phyloP scores from a whole-genome alignment of 2,329 filamentous ascomycete genomes.

The Fusarium pseudonygamai region DNA sequence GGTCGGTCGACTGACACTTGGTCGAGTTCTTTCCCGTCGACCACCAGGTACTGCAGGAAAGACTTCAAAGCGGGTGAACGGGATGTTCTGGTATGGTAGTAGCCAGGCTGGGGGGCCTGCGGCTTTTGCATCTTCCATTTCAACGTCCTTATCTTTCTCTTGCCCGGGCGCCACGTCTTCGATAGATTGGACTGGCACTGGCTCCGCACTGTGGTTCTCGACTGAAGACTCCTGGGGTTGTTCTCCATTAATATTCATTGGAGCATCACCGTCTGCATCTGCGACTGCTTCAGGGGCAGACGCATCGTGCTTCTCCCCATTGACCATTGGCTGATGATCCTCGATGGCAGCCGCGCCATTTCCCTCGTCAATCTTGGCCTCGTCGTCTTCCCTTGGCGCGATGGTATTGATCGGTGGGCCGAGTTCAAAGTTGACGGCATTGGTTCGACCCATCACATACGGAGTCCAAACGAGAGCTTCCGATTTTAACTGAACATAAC shows the following conservation, averaged over 20 bases:
- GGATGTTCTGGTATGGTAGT: slow-evolving; percentile 65
- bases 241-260: not conserved
- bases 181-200: slow-evolving; percentile 44
- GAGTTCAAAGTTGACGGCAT: slow-evolving; percentile 83
- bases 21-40: slow-evolving; percentile 59
- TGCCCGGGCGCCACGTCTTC: slow-evolving; percentile 45
- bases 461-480: slow-evolving; percentile 91
- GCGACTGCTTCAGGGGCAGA: slow-evolving; percentile 1
- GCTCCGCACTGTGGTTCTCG: slow-evolving; percentile 38
- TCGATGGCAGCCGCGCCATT: slow-evolving; percentile 31
- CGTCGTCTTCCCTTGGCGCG: slow-evolving; percentile 83
- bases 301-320: slow-evolving; percentile 35
- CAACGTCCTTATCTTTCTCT: slow-evolving; percentile 46
- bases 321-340: slow-evolving; percentile 31
- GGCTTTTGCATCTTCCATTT: slow-evolving; percentile 41
- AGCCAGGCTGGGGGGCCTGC: slow-evolving; percentile 54
- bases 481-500: slow-evolving; percentile 84
- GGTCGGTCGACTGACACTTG: slow-evolving; percentile 52
- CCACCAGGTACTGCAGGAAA: slow-evolving; percentile 71
- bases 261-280: not conserved
- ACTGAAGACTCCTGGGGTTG: slow-evolving; percentile 11
- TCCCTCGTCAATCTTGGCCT: slow-evolving; percentile 53
- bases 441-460: slow-evolving; percentile 92
- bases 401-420: slow-evolving; percentile 85
- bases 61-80: slow-evolving; percentile 77